A percentile compares a stretch with the other conserved stretches of the same genome.
phyloP scores from a whole-genome alignment of 2,329 filamentous ascomycete species.

The Cercospora sp. region DNA sequence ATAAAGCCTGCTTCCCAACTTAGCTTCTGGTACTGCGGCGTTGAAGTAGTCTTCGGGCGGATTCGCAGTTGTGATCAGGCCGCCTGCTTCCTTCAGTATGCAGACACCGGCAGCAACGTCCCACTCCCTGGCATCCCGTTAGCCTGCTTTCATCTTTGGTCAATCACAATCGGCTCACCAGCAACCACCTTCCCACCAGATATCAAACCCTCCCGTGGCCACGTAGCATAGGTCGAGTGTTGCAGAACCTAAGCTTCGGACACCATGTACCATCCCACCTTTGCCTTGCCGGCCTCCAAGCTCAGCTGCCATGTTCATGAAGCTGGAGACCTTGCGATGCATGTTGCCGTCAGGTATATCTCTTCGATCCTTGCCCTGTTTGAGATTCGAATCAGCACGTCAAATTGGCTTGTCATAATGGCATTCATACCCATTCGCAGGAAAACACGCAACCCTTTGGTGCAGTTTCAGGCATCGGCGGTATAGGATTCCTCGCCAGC shows the following conservation, averaged over 20 bases:
- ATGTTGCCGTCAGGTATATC: constrained; percentile 68
- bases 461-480: constrained; percentile 63
- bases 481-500: constrained; percentile 61
- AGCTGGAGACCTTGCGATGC: constrained; percentile 70
- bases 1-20: constrained; percentile 68
- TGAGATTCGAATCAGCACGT: neutral
- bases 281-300: constrained; percentile 61
- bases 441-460: constrained; percentile 70
- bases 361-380: constrained; percentile 66
- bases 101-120: constrained; percentile 76
- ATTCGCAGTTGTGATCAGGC: constrained; percentile 71
- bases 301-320: constrained; percentile 73
- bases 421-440: constrained; percentile 53
- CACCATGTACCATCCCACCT: constrained; percentile 77
- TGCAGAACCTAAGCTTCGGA: constrained; percentile 70
- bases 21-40: constrained; percentile 59
- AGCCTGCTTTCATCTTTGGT: neutral
- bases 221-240: constrained; percentile 73
- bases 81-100: constrained; percentile 71
- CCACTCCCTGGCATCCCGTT: constrained; percentile 58
- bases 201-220: constrained; percentile 71
- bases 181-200: constrained; percentile 75
- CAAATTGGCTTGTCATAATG: neutral
- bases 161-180: constrained; percentile 23
- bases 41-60: constrained; percentile 61